These are phyloP conservation scores for Lagerstroemia speciosa DNA, from an alignment of 345 rosid genomes.

Conservation along the genomic window DNA sequence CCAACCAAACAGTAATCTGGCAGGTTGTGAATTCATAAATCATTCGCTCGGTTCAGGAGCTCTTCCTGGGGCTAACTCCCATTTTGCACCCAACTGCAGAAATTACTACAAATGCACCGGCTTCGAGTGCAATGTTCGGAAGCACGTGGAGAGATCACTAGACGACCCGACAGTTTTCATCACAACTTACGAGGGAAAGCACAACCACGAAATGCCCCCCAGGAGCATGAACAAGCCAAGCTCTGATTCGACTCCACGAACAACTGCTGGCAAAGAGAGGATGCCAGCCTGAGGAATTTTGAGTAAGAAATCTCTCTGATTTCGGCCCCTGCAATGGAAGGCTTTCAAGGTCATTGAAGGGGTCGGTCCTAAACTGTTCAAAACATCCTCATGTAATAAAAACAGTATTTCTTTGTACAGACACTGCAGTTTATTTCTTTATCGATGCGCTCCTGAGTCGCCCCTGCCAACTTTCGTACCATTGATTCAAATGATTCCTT, in stretches of 20 bases:
- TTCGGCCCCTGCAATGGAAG: not conserved
- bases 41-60: not conserved
- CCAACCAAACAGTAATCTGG: no score
- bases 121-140: conserved; percentile 68
- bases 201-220: conserved; percentile 73
- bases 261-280: conserved; percentile 16
- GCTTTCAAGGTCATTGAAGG: not conserved
- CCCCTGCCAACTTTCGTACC: no score
- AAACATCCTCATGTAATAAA: not conserved
- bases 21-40: no score
- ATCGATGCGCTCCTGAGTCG: no score
- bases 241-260: conserved; percentile 11
- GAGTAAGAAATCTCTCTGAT: not conserved
- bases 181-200: conserved; percentile 94
- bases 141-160: conserved; percentile 86
- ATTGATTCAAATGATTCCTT: no score
- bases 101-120: conserved; percentile 93
- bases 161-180: conserved; percentile 80
- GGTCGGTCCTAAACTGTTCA: not conserved
- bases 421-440: no score
- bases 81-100: conserved; percentile 29
- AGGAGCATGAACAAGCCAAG: conserved; percentile 17
- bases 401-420: not conserved
- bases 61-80: not conserved
- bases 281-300: not conserved